phyloP scores from a whole-genome alignment of 352 stramenopile species.

The Pythium volutum region DNA sequence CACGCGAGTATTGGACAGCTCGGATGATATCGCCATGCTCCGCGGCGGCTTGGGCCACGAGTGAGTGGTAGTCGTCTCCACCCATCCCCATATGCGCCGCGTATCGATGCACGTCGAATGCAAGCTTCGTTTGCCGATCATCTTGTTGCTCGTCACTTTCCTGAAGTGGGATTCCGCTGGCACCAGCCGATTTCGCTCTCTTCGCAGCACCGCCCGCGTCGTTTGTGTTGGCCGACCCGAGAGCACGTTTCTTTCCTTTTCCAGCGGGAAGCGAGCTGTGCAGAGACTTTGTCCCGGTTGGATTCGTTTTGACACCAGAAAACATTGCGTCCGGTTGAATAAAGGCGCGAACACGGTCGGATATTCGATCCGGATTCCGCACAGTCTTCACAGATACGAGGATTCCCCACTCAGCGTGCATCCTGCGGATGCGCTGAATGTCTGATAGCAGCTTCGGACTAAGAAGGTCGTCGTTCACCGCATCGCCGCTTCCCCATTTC shows the following conservation, averaged over 20 bases:
- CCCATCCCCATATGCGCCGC: conserved; percentile 43
- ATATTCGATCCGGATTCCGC: conserved; percentile 38
- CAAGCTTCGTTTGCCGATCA: conserved; percentile 34
- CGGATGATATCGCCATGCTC: conserved; percentile 43
- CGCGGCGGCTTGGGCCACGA: conserved; percentile 36
- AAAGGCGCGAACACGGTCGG: conserved; percentile 38
- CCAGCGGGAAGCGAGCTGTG: not conserved
- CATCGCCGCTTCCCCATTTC: not conserved
- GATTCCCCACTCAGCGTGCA: conserved; percentile 38
- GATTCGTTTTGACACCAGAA: not conserved
- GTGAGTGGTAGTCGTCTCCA: conserved; percentile 36
- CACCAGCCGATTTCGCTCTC: conserved; percentile 1
- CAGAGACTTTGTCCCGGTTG: not conserved
- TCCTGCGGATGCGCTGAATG: conserved; percentile 33
- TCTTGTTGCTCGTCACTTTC: conserved; percentile 31
- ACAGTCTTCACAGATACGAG: conserved; percentile 54
- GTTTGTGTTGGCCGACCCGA: conserved; percentile 1
- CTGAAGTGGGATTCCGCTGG: not conserved
- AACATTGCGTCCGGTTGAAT: conserved; percentile 53
- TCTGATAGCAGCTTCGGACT: conserved; percentile 36
- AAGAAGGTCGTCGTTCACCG: conserved; percentile 3
- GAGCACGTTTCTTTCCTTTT: conserved; percentile 27
- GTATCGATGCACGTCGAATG: conserved; percentile 50
- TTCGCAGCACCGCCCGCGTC: conserved; percentile 6
- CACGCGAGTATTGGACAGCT: conserved; percentile 50